Evolutionary conservation across 2,329 filamentous ascomycete genomes (phyloP).

Genomic region (Nannizzia gypsea): DNA sequence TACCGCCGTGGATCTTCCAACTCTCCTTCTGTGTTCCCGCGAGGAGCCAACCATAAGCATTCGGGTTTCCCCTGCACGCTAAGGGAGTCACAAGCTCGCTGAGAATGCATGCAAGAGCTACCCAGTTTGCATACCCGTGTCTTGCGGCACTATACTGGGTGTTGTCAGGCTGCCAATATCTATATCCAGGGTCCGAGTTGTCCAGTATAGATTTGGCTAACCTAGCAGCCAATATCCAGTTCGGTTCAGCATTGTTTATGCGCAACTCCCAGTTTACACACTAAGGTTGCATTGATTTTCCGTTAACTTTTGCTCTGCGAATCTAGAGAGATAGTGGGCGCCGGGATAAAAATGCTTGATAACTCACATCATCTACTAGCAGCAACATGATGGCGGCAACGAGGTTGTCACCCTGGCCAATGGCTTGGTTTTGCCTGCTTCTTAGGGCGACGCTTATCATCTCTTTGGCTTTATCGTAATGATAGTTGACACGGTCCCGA

Average conservation of each 20-base stretch:
- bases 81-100: neutral
- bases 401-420: neutral
- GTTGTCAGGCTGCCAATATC: constrained; percentile 1
- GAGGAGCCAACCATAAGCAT: constrained; percentile 6
- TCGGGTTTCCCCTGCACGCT: neutral
- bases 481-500: neutral
- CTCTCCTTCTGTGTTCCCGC: constrained; percentile 9
- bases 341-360: neutral
- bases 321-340: neutral
- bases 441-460: neutral
- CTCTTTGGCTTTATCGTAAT: neutral
- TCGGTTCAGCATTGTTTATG: neutral
- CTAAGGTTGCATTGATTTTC: neutral
- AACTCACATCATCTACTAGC: constrained; percentile 6
- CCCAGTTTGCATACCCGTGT: neutral
- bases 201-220: constrained; percentile 1
- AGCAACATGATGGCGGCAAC: neutral
- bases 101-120: constrained; percentile 3
- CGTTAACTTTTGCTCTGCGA: neutral
- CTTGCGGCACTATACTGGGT: neutral
- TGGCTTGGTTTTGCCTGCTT: neutral
- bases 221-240: neutral
- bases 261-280: constrained; percentile 6
- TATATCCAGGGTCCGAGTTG: neutral
- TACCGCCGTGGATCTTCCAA: constrained; percentile 11